Percentiles rank a stretch among this genome's conserved stretches.
Conservation (phyloP, 176 grass and related monocot genomes). For the Eremochloa ophiuroides region DNA sequence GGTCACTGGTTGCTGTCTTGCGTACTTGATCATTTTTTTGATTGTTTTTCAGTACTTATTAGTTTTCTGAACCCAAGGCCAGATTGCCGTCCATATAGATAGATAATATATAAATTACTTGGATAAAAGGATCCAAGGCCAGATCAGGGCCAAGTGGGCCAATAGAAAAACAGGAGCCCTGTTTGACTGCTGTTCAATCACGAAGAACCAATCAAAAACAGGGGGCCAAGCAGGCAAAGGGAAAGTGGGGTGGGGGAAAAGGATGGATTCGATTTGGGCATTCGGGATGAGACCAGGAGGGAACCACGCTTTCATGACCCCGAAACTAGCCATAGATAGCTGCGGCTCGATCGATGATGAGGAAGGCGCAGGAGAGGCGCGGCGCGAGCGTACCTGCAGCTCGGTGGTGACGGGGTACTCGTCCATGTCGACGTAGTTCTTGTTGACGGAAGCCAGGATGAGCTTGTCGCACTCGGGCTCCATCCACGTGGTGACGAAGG, state of each 20-base stretch:
- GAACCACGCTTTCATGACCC: background rate
- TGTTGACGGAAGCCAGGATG: slow-evolving; percentile 73
- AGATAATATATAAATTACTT: background rate
- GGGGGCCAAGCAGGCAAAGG: background rate
- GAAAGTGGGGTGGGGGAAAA: background rate
- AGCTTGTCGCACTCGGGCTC: slow-evolving; percentile 96
- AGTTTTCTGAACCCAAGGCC: background rate
- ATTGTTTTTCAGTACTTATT: background rate
- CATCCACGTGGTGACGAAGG: slow-evolving; percentile 98
- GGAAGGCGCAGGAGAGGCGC: background rate
- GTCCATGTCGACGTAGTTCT: slow-evolving; percentile 99
- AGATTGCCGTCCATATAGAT: background rate
- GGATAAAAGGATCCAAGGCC: background rate
- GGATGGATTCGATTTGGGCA: background rate
- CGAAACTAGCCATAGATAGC: background rate
- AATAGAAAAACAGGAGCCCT: background rate
- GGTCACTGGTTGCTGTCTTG: too few species aligned
- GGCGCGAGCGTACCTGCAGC: slow-evolving; percentile 52
- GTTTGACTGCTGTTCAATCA: background rate
- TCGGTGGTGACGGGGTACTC: slow-evolving; percentile 99
- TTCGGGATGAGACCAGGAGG: background rate
- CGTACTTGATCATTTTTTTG: background rate
- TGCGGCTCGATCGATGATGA: background rate
- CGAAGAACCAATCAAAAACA: background rate
- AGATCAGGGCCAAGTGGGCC: slow-evolving; percentile 21